phyloP scores from a whole-genome alignment of 169 alveolate genomes.

The Cryptosporidium viatorum region DNA sequence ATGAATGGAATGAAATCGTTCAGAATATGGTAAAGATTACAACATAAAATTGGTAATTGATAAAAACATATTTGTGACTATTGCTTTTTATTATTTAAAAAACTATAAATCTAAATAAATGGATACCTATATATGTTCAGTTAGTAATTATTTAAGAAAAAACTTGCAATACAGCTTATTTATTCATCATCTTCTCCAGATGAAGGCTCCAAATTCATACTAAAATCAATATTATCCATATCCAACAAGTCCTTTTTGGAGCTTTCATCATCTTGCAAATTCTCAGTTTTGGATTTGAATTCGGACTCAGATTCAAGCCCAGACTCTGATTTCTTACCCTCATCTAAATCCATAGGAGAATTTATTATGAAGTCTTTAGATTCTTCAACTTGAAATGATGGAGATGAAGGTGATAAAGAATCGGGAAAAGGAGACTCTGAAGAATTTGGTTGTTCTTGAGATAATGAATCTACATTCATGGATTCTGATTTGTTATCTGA shows the following conservation, averaged over 20 bases:
- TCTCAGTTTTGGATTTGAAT: neutral
- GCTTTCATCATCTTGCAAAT: neutral
- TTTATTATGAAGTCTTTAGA: neutral
- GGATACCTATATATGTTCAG: neutral
- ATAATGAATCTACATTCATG: no score
- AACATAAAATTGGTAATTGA: neutral
- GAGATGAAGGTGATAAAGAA: neutral
- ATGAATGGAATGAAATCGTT: constrained; percentile 50
- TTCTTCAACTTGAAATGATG: neutral
- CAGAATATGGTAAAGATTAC: neutral
- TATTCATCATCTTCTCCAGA: constrained; percentile 28
- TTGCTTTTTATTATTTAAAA: no score
- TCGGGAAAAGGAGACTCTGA: neutral
- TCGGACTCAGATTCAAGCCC: neutral
- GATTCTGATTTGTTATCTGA: neutral
- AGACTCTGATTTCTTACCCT: neutral
- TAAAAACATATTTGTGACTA: neutral
- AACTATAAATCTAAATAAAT: no score
- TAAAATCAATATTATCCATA: constrained; percentile 4
- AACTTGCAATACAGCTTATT: neutral
- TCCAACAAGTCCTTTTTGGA: neutral
- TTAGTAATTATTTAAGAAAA: neutral
- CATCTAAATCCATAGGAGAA: neutral
- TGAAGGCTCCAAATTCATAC: constrained; percentile 39
- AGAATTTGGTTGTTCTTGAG: neutral